Conservation (phyloP, 176 grass and related monocot genomes). For the Aegilops sharonensis region DNA sequence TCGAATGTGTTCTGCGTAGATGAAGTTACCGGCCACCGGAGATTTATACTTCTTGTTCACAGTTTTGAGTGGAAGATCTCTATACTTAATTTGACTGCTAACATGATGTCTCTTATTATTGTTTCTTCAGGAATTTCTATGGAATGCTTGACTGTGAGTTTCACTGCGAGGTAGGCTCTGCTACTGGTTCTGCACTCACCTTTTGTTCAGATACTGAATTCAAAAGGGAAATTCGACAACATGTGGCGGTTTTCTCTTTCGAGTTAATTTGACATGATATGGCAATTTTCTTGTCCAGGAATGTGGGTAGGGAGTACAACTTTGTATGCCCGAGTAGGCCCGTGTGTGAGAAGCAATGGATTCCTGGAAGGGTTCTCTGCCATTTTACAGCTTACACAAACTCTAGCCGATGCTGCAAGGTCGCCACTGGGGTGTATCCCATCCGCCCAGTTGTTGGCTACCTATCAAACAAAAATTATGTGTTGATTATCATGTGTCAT, state of each 20-base stretch:
- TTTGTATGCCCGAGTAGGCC: not conserved
- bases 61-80: not conserved
- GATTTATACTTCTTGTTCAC: not conserved
- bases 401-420: constrained; percentile 14
- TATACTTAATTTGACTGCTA: not conserved
- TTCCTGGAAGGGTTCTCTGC: constrained; percentile 19
- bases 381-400: constrained; percentile 24
- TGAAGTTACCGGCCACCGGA: not conserved
- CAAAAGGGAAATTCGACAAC: not conserved
- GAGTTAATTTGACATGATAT: not conserved
- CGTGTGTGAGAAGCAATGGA: constrained; percentile 11
- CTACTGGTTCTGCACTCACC: not conserved
- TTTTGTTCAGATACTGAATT: not conserved
- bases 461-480: too few species aligned
- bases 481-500: too few species aligned
- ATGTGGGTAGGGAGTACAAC: constrained; percentile 24
- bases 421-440: constrained; percentile 17
- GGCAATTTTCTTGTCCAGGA: not conserved
- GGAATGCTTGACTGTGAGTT: constrained; percentile 54
- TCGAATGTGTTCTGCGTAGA: not conserved
- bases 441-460: constrained; percentile 8
- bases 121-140: constrained; percentile 37
- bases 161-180: constrained; percentile 38
- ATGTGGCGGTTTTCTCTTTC: not conserved
- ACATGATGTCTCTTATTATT: not conserved